Conservation (phyloP, 441 rosid species). For the Daphne laureola region DNA sequence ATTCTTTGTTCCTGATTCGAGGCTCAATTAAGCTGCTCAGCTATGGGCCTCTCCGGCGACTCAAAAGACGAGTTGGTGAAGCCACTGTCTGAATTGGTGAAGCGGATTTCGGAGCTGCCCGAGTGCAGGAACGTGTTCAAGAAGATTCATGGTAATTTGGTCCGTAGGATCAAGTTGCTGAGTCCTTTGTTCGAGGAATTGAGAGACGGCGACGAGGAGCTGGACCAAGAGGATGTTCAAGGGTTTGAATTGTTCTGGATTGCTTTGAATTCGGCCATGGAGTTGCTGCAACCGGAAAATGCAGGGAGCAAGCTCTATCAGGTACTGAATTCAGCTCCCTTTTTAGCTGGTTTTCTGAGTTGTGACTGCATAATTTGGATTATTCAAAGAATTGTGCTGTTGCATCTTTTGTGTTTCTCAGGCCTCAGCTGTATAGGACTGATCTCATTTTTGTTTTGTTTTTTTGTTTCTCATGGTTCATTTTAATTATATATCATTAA, state of each 20-base stretch:
- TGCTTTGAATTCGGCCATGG: conserved; percentile 55
- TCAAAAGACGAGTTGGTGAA: conserved; percentile 32
- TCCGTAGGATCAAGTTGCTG: conserved; percentile 82
- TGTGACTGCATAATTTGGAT: no score
- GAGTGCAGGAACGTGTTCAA: conserved; percentile 50
- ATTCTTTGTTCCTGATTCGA: neutral
- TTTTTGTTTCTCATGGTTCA: no score
- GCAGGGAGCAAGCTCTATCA: conserved; percentile 77
- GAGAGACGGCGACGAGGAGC: conserved; percentile 34
- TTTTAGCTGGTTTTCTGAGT: no score
- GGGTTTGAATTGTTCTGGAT: conserved; percentile 43
- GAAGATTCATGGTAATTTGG: conserved; percentile 69
- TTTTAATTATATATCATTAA: no score
- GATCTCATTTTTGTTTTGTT: no score
- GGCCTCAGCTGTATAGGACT: no score
- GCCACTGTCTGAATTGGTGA: conserved; percentile 47
- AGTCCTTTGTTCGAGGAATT: conserved; percentile 92
- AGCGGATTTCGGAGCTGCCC: conserved; percentile 49
- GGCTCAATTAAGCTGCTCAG: neutral
- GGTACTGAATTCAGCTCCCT: conserved; percentile 25
- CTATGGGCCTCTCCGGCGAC: conserved; percentile 35
- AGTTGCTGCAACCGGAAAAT: conserved; percentile 47
- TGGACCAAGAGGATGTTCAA: conserved; percentile 37
- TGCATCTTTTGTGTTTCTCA: no score
- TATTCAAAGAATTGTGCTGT: no score